A percentile compares a stretch with the other conserved stretches of the same genome.
These are phyloP conservation scores for Penicillium subrubescens DNA, from an alignment of 495 filamentous ascomycete genomes.

Conservation along the genomic window DNA sequence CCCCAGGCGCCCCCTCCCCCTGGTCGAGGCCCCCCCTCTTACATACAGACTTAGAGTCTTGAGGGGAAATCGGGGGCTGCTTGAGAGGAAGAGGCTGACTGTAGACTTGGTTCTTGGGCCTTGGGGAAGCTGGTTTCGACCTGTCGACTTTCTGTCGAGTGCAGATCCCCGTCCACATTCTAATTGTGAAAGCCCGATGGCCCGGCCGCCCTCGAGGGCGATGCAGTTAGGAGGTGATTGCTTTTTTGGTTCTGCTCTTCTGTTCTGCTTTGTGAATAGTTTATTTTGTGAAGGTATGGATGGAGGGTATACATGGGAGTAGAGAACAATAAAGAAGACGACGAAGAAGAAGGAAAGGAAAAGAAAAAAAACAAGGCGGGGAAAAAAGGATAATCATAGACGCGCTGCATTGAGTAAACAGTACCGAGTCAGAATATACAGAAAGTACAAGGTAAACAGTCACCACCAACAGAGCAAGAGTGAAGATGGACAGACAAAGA, in stretches of 20 bases:
- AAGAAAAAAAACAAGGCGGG: no score
- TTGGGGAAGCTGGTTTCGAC: constrained; percentile 18
- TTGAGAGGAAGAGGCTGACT: constrained; percentile 12
- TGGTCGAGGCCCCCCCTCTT: not conserved
- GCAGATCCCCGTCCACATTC: constrained; percentile 31
- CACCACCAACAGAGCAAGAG: no score
- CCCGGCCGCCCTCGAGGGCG: constrained; percentile 33
- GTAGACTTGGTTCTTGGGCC: no score
- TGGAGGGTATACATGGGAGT: not conserved
- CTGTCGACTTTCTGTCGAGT: constrained; percentile 19
- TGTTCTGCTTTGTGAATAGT: not conserved
- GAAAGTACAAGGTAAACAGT: no score
- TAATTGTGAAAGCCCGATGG: constrained; percentile 28
- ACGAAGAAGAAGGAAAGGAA: not conserved
- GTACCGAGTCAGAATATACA: no score
- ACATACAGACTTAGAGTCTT: not conserved
- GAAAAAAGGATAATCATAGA: no score
- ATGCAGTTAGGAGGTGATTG: not conserved
- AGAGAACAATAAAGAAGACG: not conserved
- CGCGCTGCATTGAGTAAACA: no score
- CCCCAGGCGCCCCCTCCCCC: not conserved
- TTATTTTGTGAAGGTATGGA: not conserved
- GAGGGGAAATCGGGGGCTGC: not conserved
- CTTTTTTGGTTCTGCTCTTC: not conserved
- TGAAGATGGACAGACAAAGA: not conserved